phyloP scores from a whole-genome alignment of 495 filamentous ascomycete genomes.

The Aspergillus sclerotiicarbonarius region DNA sequence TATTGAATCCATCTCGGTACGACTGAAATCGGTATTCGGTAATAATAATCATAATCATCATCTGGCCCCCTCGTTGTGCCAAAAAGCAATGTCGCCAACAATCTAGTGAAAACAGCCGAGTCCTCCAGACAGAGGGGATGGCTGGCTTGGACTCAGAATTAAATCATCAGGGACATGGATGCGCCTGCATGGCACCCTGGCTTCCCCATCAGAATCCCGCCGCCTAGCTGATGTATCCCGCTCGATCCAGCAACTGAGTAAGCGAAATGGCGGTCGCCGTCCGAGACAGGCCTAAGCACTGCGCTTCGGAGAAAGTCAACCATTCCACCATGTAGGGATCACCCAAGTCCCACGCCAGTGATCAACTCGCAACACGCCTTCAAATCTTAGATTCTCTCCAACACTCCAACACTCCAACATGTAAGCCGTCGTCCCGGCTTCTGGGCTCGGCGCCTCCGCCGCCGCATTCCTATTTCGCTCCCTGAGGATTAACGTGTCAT shows the following conservation, averaged over 20 bases:
- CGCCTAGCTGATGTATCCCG: conserved; percentile 12
- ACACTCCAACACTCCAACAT: background rate
- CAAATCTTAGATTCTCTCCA: background rate
- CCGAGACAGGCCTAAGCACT: conserved; percentile 9
- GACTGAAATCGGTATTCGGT: no score
- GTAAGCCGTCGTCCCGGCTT: background rate
- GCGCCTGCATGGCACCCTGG: conserved; percentile 4
- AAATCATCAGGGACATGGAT: background rate
- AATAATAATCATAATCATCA: no score
- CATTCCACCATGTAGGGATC: conserved; percentile 16
- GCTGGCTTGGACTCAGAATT: no score
- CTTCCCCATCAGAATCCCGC: conserved; percentile 2
- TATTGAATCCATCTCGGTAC: no score
- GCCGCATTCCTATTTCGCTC: background rate
- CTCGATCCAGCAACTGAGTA: conserved; percentile 11
- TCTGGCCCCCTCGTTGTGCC: no score
- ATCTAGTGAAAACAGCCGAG: no score
- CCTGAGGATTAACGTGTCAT: background rate
- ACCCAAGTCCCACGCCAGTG: conserved; percentile 3
- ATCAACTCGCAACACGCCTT: background rate
- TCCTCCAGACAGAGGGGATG: no score
- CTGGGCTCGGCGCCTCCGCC: background rate
- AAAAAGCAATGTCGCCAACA: no score
- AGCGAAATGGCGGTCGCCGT: conserved; percentile 20
- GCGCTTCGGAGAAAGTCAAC: conserved; percentile 13